Evolutionary conservation across 768 basidiomycete genomes (phyloP).

Genomic region (Leccinum broughii): DNA sequence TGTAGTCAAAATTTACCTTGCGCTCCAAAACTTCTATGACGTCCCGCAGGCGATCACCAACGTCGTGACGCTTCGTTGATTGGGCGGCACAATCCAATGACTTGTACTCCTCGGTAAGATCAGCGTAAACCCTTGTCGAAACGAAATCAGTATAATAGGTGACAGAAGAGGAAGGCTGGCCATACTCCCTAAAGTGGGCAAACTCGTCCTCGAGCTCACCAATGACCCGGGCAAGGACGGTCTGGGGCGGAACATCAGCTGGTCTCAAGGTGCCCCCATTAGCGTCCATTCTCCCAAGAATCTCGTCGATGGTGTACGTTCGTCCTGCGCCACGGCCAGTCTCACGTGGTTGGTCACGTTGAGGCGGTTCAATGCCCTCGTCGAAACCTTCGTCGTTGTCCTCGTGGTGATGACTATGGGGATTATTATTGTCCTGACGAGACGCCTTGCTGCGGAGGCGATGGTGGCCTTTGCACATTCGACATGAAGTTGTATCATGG

Average conservation of each 20-base stretch:
- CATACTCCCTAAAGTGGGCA: conserved; percentile 89
- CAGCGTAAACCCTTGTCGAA: conserved; percentile 75
- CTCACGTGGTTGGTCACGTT: conserved; percentile 3
- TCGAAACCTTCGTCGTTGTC: conserved; percentile 19
- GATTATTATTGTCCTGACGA: conserved; percentile 35
- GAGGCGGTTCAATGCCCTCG: conserved; percentile 10
- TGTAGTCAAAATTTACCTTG: conserved; percentile 57
- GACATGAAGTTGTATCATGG: conserved; percentile 70
- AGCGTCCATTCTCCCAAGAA: conserved; percentile 26
- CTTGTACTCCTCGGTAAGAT: conserved; percentile 92
- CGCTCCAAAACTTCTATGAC: conserved; percentile 91
- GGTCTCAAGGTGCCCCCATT: conserved; percentile 25
- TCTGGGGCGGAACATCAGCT: conserved; percentile 74
- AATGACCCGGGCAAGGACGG: conserved; percentile 78
- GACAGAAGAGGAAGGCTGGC: conserved; percentile 4
- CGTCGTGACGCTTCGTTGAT: conserved; percentile 76
- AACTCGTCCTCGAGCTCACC: conserved; percentile 95
- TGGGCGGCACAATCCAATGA: conserved; percentile 83
- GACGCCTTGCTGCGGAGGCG: conserved; percentile 44
- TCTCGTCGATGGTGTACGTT: conserved; percentile 23
- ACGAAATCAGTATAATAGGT: conserved; percentile 9
- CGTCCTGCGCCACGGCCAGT: conserved; percentile 8
- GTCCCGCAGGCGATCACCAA: conserved; percentile 86
- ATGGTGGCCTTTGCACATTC: conserved; percentile 55
- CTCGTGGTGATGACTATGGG: background rate